Base-by-base conservation (phyloP, 2,329 filamentous ascomycete species). In the Diaporthe citri region DNA sequence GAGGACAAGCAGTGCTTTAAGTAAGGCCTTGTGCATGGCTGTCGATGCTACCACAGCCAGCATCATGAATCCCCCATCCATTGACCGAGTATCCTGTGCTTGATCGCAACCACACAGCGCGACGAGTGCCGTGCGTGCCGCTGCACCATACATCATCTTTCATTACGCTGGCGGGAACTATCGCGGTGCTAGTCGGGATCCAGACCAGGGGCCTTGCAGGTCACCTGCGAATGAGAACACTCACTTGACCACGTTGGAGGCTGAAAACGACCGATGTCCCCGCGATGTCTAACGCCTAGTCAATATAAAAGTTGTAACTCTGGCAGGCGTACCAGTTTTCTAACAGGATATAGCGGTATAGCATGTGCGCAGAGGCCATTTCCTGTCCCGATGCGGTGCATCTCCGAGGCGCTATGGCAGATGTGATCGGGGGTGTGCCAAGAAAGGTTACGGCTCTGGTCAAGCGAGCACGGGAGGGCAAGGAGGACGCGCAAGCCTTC, bases 171-270 rank as follows among this genome's bases (percentile, higher is more conserved):
- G 34, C 22, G 46, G 46, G 46, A 9, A 67, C 46, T n/a, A 67
- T 36, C 12, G 22, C 31, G 20, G 31, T 67, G 31, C 62, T 67
- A 67, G 64, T 52, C 43, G 46, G 48, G 48, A 8, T 55, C 22
- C n/a, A 7, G 64, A 41, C 64, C 31, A 52, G 64, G 48, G 64
- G 10, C 34, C 8, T 28, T 41, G 64, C 17, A 4, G 5, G n/a
- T 22, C 13, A 31, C 15, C 48, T 7, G 48, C 64, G 48, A 69
- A 69, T 69, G 9, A 31, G 28, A 55, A 48, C 46, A n/a, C 3
- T 69, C 64, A 28, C 34, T 55, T 41, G 64, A 69, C 48, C 64
- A 69, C 34, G 31, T 52, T 52, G 22, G 48, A 69, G 48, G 48
- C n/a, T 55, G 48, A 39, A 69, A 55, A 41, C 4, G 34, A 17